Evolutionary conservation across 176 grass and related monocot genomes (phyloP).

Genomic region (Oryza rufipogon): DNA sequence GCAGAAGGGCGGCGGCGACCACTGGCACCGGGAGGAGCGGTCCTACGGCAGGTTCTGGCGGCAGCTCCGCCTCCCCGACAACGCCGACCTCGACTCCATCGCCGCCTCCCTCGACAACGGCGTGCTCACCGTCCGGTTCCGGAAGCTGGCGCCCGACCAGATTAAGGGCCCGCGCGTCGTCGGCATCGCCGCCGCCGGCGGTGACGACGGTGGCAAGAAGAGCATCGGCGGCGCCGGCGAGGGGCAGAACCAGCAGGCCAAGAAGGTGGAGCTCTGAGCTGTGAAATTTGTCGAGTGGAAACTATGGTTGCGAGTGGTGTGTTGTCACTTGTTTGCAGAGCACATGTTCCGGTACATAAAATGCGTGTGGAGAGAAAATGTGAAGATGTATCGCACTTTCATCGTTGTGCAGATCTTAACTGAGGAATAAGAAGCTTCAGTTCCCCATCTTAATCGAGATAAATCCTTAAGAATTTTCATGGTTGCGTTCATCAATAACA

Average conservation of each 20-base stretch:
- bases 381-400: background rate
- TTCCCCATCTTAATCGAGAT: background rate
- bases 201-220: conserved; percentile 28
- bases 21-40: conserved; percentile 85
- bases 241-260: conserved; percentile 27
- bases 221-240: background rate
- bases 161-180: conserved; percentile 75
- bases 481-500: background rate
- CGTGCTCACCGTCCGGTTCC: conserved; percentile 61
- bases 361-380: background rate
- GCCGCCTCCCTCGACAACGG: conserved; percentile 62
- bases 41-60: conserved; percentile 93
- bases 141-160: conserved; percentile 76
- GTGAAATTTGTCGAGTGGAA: background rate
- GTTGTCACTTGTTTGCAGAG: too few species aligned
- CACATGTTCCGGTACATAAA: background rate
- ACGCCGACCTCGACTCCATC: conserved; percentile 68
- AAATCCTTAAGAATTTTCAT: too few species aligned
- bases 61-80: conserved; percentile 82
- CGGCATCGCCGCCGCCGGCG: conserved; percentile 53
- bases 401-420: background rate
- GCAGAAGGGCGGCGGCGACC: conserved; percentile 55
- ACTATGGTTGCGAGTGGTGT: background rate
- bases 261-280: conserved; percentile 74
- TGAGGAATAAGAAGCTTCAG: conserved; percentile 14